Percentiles rank a stretch among this genome's conserved stretches.
Conservation (phyloP, 495 filamentous ascomycete genomes). For the Elaphomyces granulatus region DNA sequence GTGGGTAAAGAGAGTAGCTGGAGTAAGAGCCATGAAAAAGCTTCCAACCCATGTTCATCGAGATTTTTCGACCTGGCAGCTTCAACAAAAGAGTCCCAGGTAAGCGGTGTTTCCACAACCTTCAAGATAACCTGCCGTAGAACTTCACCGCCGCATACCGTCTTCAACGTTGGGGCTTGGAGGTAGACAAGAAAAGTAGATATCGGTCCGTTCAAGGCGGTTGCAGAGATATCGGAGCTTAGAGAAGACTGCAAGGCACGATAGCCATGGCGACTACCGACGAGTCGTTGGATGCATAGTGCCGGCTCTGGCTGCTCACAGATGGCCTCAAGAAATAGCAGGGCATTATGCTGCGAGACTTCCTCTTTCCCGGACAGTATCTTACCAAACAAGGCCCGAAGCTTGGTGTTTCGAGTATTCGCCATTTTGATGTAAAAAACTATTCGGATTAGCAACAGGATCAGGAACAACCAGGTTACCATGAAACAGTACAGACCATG, state of each 20-base stretch:
- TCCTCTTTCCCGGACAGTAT: slow-evolving; percentile 12
- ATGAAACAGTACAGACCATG: no score
- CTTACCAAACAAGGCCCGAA: slow-evolving; percentile 10
- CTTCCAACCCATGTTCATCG: slow-evolving; percentile 16
- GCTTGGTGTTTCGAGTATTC: slow-evolving; percentile 1
- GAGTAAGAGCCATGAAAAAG: slow-evolving; percentile 43
- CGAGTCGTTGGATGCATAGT: slow-evolving; percentile 37
- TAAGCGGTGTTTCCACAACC: slow-evolving; percentile 38
- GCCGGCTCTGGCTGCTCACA: slow-evolving; percentile 31
- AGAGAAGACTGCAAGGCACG: slow-evolving; percentile 30
- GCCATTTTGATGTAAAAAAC: no score
- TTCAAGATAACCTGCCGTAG: slow-evolving; percentile 31
- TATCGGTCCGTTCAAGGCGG: slow-evolving; percentile 31
- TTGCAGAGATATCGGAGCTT: slow-evolving; percentile 23
- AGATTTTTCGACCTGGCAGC: slow-evolving; percentile 22
- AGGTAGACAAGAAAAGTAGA: slow-evolving; percentile 10
- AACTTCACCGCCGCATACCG: slow-evolving; percentile 34
- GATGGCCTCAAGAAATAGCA: slow-evolving; percentile 44
- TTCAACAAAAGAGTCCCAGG: slow-evolving; percentile 37
- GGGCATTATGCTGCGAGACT: slow-evolving; percentile 19
- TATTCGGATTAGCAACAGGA: no score
- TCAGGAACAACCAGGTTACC: no score
- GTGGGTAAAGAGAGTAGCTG: slow-evolving; percentile 33
- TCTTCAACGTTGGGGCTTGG: slow-evolving; percentile 18
- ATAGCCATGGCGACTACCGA: slow-evolving; percentile 29